phyloP scores from a whole-genome alignment of 2,329 filamentous ascomycete species.

The Sporothrix sp. region DNA sequence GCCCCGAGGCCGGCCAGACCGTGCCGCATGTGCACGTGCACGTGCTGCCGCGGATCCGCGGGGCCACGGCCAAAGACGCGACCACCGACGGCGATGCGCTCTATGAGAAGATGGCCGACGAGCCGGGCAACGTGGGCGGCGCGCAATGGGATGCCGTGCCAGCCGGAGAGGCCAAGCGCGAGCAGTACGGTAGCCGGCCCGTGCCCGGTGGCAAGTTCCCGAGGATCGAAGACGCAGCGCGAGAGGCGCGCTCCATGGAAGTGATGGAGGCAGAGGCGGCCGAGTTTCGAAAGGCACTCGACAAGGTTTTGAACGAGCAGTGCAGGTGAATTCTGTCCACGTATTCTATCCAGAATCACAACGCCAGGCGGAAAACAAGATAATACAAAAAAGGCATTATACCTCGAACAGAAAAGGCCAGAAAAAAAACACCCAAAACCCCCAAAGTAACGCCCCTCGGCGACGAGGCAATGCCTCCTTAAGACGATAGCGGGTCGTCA shows the following conservation, averaged over 20 bases:
- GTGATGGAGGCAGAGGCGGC: constrained; percentile 76
- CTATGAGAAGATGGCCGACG: constrained; percentile 72
- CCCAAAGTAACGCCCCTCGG: too few species aligned
- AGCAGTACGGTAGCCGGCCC: constrained; percentile 26
- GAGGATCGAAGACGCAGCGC: constrained; percentile 59
- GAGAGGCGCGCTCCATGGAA: constrained; percentile 55
- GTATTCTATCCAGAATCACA: too few species aligned
- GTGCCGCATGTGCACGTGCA: constrained; percentile 91
- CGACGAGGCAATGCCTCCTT: too few species aligned
- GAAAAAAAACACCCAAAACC: too few species aligned
- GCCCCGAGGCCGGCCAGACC: constrained; percentile 80
- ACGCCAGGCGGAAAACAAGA: too few species aligned
- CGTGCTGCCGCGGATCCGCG: constrained; percentile 63
- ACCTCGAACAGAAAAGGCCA: too few species aligned
- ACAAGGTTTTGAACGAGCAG: not conserved
- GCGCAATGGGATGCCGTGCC: constrained; percentile 49
- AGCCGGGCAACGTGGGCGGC: constrained; percentile 73
- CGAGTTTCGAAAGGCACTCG: constrained; percentile 46
- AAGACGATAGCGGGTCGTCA: too few species aligned
- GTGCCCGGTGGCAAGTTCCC: constrained; percentile 51
- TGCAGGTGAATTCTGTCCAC: not conserved
- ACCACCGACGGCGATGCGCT: constrained; percentile 53
- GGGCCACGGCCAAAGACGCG: constrained; percentile 36
- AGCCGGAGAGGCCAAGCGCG: not conserved
- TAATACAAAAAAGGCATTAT: too few species aligned